Evolutionary conservation across 306 rosid genomes (phyloP), one percentile per base, ranked within the genome.

Genomic region (barrel medic (Medicago truncatula)): DNA sequence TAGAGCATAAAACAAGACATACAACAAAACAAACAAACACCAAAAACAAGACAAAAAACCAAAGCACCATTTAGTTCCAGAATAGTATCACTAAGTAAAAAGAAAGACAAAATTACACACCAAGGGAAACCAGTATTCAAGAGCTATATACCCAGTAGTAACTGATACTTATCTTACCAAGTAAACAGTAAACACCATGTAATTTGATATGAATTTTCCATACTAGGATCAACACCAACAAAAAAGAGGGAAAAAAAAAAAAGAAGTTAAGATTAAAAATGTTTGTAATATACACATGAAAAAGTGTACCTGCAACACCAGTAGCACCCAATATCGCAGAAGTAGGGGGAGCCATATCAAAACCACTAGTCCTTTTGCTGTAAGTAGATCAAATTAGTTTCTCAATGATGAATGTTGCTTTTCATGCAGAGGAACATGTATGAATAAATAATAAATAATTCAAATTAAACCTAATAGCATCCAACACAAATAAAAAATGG

Each of bases 321-420:
- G 87, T 79, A 82, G 80, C 77, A 88, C 89, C 88, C 75, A 92
- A 76, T 80, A 90, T 68, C 76, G 98, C 93, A 76, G 99, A 80
- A 67, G 99, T 80, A 76, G 99, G 98, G 70, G 99, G 99, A 8
- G 98, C 99, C 97, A 92, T 88, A 82, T 95, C 99, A 82, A 95
- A 95, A 83, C 99, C 99, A 83, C 99, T 95, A 63, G 89, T 90
- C 88, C 99, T 88, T 89, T 95, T 95, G 92, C 99, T 95, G 98
- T 63, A 77, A 73, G 82, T 54, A 68, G 76, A 66, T 52, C 63
- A 31, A 53, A 74, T 87, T 78, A 90, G 91, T 44, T 82, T 39
- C 46, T 57, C 54, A 75, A 82, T 40, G 38, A 75, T 44, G 36
- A 17, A 67, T 14, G 50, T 47, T 7, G 47, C 10, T 64, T 62